phyloP scores from a whole-genome alignment of 192 early-diverging fungal genomes.

The Coemansia sp. region DNA sequence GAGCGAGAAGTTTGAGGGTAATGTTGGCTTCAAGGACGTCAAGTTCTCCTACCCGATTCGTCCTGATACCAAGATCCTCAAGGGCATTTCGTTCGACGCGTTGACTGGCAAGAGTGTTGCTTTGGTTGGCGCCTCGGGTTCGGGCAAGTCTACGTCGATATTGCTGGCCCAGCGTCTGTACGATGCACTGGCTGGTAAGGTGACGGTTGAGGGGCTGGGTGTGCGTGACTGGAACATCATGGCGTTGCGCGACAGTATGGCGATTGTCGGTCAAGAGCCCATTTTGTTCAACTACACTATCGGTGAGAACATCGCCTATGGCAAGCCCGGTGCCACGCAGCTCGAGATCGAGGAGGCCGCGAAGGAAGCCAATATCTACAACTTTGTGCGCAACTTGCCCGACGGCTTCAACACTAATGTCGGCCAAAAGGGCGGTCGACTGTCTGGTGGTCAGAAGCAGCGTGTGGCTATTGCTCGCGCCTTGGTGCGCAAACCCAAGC shows the following conservation, averaged over 20 bases:
- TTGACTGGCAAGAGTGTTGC: conserved; percentile 75
- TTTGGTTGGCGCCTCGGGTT: conserved; percentile 82
- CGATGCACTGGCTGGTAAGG: conserved; percentile 64
- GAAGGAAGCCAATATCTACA: conserved; percentile 67
- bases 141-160: conserved; percentile 77
- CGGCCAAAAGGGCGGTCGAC: conserved; percentile 75
- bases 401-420: conserved; percentile 81
- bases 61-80: conserved; percentile 64
- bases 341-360: conserved; percentile 59
- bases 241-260: conserved; percentile 72
- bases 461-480: conserved; percentile 90
- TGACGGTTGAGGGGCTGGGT: conserved; percentile 61
- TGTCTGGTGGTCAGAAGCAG: conserved; percentile 94
- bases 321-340: conserved; percentile 60
- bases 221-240: conserved; percentile 67
- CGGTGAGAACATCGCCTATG: conserved; percentile 86
- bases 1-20: conserved; percentile 58
- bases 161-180: conserved; percentile 77
- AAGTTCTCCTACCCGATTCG: conserved; percentile 70
- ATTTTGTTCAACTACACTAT: conserved; percentile 86
- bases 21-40: conserved; percentile 50
- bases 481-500: conserved; percentile 80
- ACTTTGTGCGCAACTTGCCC: conserved; percentile 84
- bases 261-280: conserved; percentile 91
- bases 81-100: conserved; percentile 60